Evolutionary conservation across 345 rosid genomes (phyloP).

Genomic region (Cardamine resedifolia): DNA sequence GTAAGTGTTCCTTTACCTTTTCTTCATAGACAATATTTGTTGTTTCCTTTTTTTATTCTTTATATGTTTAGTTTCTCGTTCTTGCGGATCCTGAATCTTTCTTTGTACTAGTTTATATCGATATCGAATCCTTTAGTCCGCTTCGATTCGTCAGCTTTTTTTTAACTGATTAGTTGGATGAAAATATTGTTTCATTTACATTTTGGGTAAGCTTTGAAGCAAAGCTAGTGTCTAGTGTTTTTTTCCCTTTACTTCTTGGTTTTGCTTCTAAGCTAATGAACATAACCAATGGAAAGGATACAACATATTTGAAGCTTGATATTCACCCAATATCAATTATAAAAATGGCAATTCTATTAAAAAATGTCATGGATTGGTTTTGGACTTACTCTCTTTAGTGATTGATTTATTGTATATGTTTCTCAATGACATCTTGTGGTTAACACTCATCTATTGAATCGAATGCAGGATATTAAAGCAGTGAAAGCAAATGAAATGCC

Average conservation of each 20-base stretch:
- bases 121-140: neutral
- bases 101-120: neutral
- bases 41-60: neutral
- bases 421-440: neutral
- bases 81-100: neutral
- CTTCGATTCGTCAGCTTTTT: neutral
- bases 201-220: slow-evolving; percentile 23
- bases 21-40: neutral
- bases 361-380: slow-evolving; percentile 1
- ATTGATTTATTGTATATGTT: slow-evolving; percentile 13
- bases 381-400: slow-evolving; percentile 3
- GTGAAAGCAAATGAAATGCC: slow-evolving; percentile 35
- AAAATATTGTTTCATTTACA: neutral
- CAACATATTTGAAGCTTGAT: neutral
- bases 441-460: neutral
- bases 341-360: neutral
- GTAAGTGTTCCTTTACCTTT: slow-evolving; percentile 46
- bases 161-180: neutral
- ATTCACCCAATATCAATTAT: neutral
- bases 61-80: neutral
- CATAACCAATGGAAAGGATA: neutral
- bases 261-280: slow-evolving; percentile 20
- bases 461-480: slow-evolving; percentile 25
- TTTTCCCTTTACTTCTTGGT: neutral
- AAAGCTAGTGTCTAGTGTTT: slow-evolving; percentile 4